Evolutionary conservation across 495 filamentous ascomycete genomes (phyloP).

Genomic region (Parmelia sp.): DNA sequence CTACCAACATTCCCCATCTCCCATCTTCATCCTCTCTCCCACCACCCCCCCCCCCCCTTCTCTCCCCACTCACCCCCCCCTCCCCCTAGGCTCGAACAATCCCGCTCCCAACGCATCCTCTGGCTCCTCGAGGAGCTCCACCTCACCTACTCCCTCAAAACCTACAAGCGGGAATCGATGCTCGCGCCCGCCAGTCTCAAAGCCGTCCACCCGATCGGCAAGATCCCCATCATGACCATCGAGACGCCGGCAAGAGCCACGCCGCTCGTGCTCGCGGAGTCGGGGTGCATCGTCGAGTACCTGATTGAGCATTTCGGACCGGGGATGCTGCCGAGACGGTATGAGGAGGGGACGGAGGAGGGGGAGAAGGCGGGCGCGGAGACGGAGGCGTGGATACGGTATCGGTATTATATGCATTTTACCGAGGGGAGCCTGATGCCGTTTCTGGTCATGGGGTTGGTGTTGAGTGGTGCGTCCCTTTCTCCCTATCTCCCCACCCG

Average conservation of each 20-base stretch:
- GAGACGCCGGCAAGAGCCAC: constrained; percentile 36
- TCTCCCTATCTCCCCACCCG: constrained; percentile 1
- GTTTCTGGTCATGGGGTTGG: constrained; percentile 51
- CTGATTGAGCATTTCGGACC: constrained; percentile 66
- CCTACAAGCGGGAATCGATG: constrained; percentile 59
- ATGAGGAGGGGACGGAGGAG: constrained; percentile 46
- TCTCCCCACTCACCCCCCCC: not conserved
- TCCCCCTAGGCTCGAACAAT: constrained; percentile 59
- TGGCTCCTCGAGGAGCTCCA: constrained; percentile 85
- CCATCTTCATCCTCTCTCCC: not conserved
- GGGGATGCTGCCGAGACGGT: constrained; percentile 59
- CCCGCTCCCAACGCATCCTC: constrained; percentile 76
- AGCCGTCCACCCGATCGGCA: constrained; percentile 76
- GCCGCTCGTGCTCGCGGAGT: constrained; percentile 70
- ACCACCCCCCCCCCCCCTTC: too few species aligned
- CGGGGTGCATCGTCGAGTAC: constrained; percentile 72
- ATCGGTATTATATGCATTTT: constrained; percentile 77
- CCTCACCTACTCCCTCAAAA: constrained; percentile 69
- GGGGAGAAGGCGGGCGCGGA: constrained; percentile 57
- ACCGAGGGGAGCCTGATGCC: constrained; percentile 75
- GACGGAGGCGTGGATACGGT: constrained; percentile 68
- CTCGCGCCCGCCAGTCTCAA: constrained; percentile 67
- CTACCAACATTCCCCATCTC: not conserved
- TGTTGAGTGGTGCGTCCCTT: constrained; percentile 48
- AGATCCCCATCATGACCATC: constrained; percentile 68